Percentiles rank a stretch among this genome's conserved stretches.
Evolutionary conservation across 345 rosid genomes (phyloP).

Genomic region (Rhizophora mangle): DNA sequence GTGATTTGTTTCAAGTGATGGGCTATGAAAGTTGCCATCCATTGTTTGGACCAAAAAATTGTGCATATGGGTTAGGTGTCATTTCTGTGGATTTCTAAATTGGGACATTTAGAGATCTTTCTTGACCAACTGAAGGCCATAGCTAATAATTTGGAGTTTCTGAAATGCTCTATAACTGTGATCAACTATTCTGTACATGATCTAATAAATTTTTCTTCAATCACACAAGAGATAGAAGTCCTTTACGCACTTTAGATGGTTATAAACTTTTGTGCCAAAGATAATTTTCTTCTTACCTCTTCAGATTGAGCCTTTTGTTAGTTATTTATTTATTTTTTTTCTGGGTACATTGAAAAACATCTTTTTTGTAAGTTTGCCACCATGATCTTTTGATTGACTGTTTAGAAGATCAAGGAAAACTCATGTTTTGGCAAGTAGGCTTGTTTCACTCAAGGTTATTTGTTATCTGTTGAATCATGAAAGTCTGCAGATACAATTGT

Average conservation of each 20-base stretch:
- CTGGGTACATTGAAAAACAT: too few relatives aligned
- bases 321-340: too few relatives aligned
- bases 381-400: too few relatives aligned
- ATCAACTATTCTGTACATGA: not conserved
- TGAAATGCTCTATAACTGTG: too few relatives aligned
- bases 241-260: not conserved
- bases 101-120: not conserved
- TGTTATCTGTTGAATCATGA: too few relatives aligned
- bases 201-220: not conserved
- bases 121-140: too few relatives aligned
- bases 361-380: too few relatives aligned
- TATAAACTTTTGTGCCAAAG: not conserved
- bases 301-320: not conserved
- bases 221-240: not conserved
- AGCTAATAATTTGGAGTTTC: too few relatives aligned
- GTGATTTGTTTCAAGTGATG: not conserved
- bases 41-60: not conserved
- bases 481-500: too few relatives aligned
- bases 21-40: not conserved
- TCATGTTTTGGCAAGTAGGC: too few relatives aligned
- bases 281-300: not conserved
- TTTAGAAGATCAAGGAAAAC: too few relatives aligned
- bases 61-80: not conserved
- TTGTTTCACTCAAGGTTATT: too few relatives aligned
- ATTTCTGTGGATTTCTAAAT: not conserved